A percentile compares a stretch with the other conserved stretches of the same genome.
Evolutionary conservation across 228 moss, liverwort and hornwort species (phyloP).

Genomic region (Sphagnum magellanicum): DNA sequence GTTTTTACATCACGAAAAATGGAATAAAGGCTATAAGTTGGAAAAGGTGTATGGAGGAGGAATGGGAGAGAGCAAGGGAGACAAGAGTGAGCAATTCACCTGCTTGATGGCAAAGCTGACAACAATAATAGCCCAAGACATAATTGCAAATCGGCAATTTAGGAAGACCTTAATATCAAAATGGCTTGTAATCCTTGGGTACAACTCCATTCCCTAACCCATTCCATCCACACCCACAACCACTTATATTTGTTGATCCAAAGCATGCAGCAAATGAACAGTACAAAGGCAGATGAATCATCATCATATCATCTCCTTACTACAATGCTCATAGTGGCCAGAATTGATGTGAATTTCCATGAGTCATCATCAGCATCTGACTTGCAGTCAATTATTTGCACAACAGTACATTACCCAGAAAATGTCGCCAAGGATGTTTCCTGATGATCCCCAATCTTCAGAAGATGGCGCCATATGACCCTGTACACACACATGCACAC

Average conservation of each 20-base stretch:
- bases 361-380: too few species aligned
- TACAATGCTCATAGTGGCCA: too few species aligned
- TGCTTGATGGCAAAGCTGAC: conserved; percentile 89
- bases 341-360: too few species aligned
- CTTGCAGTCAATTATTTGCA: neutral
- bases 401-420: conserved; percentile 19
- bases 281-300: neutral
- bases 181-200: conserved; percentile 67
- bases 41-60: neutral
- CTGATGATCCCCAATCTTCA: conserved; percentile 54
- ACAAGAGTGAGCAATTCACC: conserved; percentile 26
- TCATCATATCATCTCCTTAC: neutral
- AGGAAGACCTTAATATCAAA: conserved; percentile 89
- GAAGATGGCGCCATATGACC: conserved; percentile 50
- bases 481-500: conserved; percentile 1
- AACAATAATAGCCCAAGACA: conserved; percentile 88
- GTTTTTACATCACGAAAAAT: too few species aligned
- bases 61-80: neutral
- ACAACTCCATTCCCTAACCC: conserved; percentile 98
- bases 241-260: neutral
- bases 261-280: neutral
- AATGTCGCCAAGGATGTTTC: conserved; percentile 46
- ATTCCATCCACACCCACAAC: conserved; percentile 52
- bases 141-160: conserved; percentile 93
- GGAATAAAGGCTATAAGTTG: neutral